These are phyloP conservation scores for Acacia acuminata DNA, from an alignment of 306 rosid genomes.

Conservation along the genomic window DNA sequence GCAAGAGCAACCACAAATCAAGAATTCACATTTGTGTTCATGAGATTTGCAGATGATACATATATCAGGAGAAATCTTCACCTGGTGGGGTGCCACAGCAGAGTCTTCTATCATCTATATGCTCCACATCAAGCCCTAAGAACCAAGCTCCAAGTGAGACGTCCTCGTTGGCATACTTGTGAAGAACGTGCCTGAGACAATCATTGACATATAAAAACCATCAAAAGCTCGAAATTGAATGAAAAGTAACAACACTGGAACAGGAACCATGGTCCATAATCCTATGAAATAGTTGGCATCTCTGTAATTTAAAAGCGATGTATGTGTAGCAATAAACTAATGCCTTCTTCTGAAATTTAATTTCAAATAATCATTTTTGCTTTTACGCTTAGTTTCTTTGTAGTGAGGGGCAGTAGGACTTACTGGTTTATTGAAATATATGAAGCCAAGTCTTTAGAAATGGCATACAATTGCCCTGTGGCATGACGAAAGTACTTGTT, in stretches of 20 bases:
- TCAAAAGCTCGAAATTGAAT: background rate
- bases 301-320: no score
- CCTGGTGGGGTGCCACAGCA: constrained; percentile 99
- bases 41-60: background rate
- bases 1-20: constrained; percentile 39
- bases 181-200: constrained; percentile 82
- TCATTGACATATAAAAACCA: background rate
- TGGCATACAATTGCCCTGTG: constrained; percentile 94
- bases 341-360: background rate
- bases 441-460: constrained; percentile 90
- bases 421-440: constrained; percentile 89
- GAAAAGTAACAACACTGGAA: background rate
- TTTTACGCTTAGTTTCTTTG: background rate
- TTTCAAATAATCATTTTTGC: background rate
- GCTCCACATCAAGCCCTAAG: constrained; percentile 90
- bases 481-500: constrained; percentile 99
- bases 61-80: constrained; percentile 29
- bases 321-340: background rate
- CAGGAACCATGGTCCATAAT: background rate
- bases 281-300: background rate
- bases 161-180: constrained; percentile 97
- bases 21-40: constrained; percentile 16
- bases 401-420: constrained; percentile 34
- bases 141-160: constrained; percentile 98
- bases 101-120: constrained; percentile 88